Evolutionary conservation across 1,284 basidiomycete genomes (phyloP).

Genomic region (Hortiboletus rubellus): DNA sequence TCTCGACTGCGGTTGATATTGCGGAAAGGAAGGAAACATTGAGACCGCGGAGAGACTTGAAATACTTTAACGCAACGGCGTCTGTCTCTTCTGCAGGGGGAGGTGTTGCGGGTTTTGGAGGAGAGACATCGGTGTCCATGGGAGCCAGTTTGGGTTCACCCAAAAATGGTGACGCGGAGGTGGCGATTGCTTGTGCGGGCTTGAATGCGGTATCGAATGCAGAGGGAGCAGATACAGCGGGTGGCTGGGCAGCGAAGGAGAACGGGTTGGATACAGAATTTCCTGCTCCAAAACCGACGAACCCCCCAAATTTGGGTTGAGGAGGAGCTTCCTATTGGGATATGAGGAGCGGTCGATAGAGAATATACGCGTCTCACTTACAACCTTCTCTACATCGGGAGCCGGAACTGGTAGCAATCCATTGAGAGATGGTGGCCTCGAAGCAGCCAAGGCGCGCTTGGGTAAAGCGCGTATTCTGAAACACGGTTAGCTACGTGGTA

Average conservation of each 20-base stretch:
- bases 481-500: constrained; percentile 10
- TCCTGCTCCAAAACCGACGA: constrained; percentile 48
- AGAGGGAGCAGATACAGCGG: constrained; percentile 24
- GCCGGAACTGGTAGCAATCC: constrained; percentile 19
- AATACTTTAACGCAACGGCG: constrained; percentile 56
- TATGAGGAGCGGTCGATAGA: constrained; percentile 6
- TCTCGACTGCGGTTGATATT: constrained; percentile 61
- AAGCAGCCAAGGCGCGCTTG: constrained; percentile 41
- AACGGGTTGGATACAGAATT: constrained; percentile 33
- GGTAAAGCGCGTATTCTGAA: constrained; percentile 59
- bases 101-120: constrained; percentile 13
- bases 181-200: constrained; percentile 17
- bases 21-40: constrained; percentile 72
- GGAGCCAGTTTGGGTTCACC: constrained; percentile 2
- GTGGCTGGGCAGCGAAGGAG: constrained; percentile 31
- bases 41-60: constrained; percentile 75
- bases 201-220: constrained; percentile 26
- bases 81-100: constrained; percentile 32
- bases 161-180: constrained; percentile 13
- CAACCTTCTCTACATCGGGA: constrained; percentile 19
- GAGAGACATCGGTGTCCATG: constrained; percentile 5
- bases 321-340: constrained; percentile 21
- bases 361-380: constrained; percentile 26
- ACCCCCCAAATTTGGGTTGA: constrained; percentile 45
- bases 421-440: constrained; percentile 28